A percentile compares a stretch with the other conserved stretches of the same genome.
Evolutionary conservation across 345 rosid genomes (phyloP).

Genomic region (Brassica juncea): DNA sequence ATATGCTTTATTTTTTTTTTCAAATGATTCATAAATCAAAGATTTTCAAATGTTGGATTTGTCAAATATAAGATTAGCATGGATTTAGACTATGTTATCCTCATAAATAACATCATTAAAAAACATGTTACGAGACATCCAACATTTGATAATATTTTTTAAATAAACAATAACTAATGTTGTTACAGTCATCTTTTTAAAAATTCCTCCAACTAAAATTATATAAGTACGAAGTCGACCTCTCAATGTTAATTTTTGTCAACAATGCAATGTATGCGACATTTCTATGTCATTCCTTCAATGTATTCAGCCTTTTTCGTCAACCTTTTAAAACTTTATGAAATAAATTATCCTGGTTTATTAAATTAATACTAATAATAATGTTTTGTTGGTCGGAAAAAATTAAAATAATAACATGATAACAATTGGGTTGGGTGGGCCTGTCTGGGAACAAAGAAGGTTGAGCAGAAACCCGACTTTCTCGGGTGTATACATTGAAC

Average conservation of each 20-base stretch:
- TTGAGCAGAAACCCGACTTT: conserved; percentile 46
- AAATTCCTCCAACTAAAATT: neutral
- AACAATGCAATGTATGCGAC: conserved; percentile 31
- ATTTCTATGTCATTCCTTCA: conserved; percentile 4
- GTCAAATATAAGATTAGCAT: neutral
- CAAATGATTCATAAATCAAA: conserved; percentile 13
- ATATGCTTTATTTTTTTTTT: neutral
- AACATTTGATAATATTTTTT: conserved; percentile 6
- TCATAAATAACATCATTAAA: conserved; percentile 16
- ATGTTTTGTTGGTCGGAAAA: conserved; percentile 24
- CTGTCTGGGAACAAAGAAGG: conserved; percentile 46
- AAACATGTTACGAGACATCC: conserved; percentile 31
- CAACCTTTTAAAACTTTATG: conserved; percentile 34
- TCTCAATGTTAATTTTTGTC: conserved; percentile 9
- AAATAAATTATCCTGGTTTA: neutral
- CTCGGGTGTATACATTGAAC: conserved; percentile 67
- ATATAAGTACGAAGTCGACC: neutral
- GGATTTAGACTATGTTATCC: conserved; percentile 23
- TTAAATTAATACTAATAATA: neutral
- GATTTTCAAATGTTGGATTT: neutral
- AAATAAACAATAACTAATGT: conserved; percentile 18
- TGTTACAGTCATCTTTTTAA: conserved; percentile 10
- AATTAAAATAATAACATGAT: neutral
- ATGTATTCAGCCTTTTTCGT: conserved; percentile 25
- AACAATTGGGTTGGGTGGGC: conserved; percentile 31